These are phyloP conservation scores for Picea sitchensis DNA, from an alignment of 75 land plant species.

Conservation along the genomic window DNA sequence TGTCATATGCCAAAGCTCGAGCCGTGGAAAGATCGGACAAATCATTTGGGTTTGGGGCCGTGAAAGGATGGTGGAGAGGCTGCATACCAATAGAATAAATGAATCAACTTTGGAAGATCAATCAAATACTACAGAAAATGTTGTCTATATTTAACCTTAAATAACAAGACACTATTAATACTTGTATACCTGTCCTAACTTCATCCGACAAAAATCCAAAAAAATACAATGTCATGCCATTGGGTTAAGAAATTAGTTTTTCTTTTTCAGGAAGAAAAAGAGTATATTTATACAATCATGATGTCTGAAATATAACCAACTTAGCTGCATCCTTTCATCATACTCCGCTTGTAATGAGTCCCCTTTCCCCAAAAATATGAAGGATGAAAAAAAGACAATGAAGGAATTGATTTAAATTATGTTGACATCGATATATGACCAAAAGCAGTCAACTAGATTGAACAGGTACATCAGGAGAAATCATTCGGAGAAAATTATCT, in stretches of 20 bases:
- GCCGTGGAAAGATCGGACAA: slow-evolving; percentile 79
- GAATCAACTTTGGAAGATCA: not conserved
- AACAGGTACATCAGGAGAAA: not conserved
- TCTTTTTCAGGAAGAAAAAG: not conserved
- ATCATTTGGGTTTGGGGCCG: slow-evolving; percentile 97
- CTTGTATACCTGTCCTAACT: too few species aligned
- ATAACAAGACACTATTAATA: not conserved
- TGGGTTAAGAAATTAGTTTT: not conserved
- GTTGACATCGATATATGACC: not conserved
- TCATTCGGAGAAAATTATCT: not conserved
- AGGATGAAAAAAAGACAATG: not conserved
- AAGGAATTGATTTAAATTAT: not conserved
- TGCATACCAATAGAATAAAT: slow-evolving; percentile 16
- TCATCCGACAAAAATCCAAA: not conserved
- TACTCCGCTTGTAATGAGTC: not conserved
- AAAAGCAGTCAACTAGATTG: not conserved
- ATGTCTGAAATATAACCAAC: not conserved
- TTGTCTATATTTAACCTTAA: not conserved
- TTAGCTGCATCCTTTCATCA: not conserved
- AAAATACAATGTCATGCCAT: not conserved
- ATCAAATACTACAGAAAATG: not conserved
- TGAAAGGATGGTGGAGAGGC: slow-evolving; percentile 98
- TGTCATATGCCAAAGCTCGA: slow-evolving; percentile 95
- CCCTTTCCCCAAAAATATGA: not conserved
- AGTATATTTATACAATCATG: not conserved